phyloP scores from a whole-genome alignment of 2,329 filamentous ascomycete genomes.

The Epichloe sp. region DNA sequence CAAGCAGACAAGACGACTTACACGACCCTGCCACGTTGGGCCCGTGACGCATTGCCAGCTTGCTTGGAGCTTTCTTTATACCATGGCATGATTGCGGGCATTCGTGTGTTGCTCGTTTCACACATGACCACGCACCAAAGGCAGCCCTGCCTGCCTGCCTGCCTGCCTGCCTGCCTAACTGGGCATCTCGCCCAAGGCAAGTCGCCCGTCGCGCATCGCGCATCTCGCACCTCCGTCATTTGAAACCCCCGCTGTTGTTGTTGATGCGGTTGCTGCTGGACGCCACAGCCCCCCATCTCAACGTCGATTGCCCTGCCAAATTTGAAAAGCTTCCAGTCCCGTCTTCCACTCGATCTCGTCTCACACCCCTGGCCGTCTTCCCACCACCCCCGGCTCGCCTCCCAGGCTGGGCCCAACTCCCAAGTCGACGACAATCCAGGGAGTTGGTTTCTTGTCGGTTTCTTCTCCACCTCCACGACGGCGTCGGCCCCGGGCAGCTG shows the following conservation, averaged over 20 bases:
- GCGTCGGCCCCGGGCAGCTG: conserved; percentile 9
- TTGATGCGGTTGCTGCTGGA: background rate
- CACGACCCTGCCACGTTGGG: too few species aligned
- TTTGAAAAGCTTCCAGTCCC: background rate
- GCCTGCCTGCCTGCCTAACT: background rate
- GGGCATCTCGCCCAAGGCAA: too few species aligned
- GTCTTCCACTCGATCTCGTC: background rate
- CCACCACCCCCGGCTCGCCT: conserved; percentile 3
- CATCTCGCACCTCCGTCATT: background rate
- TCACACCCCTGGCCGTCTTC: background rate
- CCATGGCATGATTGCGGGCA: background rate
- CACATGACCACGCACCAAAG: background rate
- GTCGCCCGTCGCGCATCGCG: too few species aligned
- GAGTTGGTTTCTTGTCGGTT: background rate
- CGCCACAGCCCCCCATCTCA: background rate
- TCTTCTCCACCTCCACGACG: conserved; percentile 9
- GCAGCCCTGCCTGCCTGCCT: background rate
- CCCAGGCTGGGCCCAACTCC: conserved; percentile 7
- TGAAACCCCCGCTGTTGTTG: background rate
- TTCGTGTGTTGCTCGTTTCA: background rate
- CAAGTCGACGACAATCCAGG: conserved; percentile 3
- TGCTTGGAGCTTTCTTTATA: background rate
- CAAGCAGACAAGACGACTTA: too few species aligned
- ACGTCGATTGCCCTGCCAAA: background rate
- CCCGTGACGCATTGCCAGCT: background rate